phyloP scores from a whole-genome alignment of 140 eudicot genomes.

The Stevia rebaudiana region DNA sequence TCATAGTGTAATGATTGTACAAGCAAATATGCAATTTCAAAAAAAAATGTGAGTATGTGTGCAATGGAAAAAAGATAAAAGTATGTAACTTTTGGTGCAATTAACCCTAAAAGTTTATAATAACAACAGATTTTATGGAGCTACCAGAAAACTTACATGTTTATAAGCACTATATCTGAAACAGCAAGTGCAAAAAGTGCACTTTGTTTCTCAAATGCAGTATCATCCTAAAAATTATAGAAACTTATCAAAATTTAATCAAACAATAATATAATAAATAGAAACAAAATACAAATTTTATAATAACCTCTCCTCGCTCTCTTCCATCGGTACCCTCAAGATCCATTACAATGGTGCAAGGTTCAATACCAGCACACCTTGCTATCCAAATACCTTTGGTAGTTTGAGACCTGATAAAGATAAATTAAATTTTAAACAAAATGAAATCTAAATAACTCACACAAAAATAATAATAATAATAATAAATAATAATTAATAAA shows the following conservation, averaged over 20 bases:
- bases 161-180: conserved; percentile 95
- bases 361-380: conserved; percentile 79
- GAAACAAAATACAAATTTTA: not conserved
- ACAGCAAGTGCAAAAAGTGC: conserved; percentile 98
- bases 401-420: conserved; percentile 68
- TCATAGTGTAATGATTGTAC: not conserved
- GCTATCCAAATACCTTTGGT: conserved; percentile 99
- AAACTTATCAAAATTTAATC: not conserved
- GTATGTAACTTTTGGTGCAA: not conserved
- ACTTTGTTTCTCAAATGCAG: conserved; percentile 94
- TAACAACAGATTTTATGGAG: not conserved
- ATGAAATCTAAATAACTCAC: not conserved
- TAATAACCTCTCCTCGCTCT: conserved; percentile 92
- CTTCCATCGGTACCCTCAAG: conserved; percentile 99
- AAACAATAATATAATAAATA: not conserved
- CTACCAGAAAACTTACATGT: conserved; percentile 59
- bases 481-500: too few relatives aligned
- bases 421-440: not conserved
- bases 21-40: not conserved
- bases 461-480: too few relatives aligned
- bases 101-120: not conserved
- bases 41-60: too few relatives aligned
- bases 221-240: conserved; percentile 58
- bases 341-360: conserved; percentile 98
- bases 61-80: not conserved